A percentile compares a stretch with the other conserved stretches of the same genome.
phyloP scores from a whole-genome alignment of 2,329 filamentous ascomycete genomes.

The Acephala macrosclerotiorum region DNA sequence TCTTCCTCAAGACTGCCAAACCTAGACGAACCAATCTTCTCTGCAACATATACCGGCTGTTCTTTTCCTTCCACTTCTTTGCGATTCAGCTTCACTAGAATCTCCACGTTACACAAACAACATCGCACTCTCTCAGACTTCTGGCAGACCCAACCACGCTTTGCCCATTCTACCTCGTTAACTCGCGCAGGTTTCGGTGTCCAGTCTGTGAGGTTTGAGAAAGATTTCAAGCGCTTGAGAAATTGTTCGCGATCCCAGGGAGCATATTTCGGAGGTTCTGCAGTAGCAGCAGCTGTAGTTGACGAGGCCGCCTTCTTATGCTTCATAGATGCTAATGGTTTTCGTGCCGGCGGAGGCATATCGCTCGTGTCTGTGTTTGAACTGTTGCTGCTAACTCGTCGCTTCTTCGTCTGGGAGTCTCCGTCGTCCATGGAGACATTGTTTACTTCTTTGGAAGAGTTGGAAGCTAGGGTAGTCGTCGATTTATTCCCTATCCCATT shows the following conservation, averaged over 20 bases:
- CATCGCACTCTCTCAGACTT: conserved; percentile 86
- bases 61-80: conserved; percentile 65
- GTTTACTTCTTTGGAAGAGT: conserved; percentile 46
- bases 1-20: neutral
- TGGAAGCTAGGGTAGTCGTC: conserved; percentile 50
- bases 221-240: conserved; percentile 81
- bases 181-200: conserved; percentile 88
- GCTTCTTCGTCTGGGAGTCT: conserved; percentile 40
- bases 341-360: conserved; percentile 17
- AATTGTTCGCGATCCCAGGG: conserved; percentile 87
- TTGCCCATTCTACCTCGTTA: conserved; percentile 93
- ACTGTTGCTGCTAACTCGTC: conserved; percentile 34
- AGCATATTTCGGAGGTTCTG: conserved; percentile 72
- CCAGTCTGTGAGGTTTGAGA: conserved; percentile 91
- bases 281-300: conserved; percentile 19
- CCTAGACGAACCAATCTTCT: conserved; percentile 61
- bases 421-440: conserved; percentile 48
- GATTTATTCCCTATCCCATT: conserved; percentile 66
- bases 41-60: conserved; percentile 59
- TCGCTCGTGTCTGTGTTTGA: conserved; percentile 22
- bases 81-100: conserved; percentile 79
- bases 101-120: conserved; percentile 81
- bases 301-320: conserved; percentile 40
- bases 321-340: conserved; percentile 27
- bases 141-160: conserved; percentile 87